These are phyloP conservation scores for Jackrogersella multiformis DNA, from an alignment of 495 filamentous ascomycete genomes.

Conservation along the genomic window DNA sequence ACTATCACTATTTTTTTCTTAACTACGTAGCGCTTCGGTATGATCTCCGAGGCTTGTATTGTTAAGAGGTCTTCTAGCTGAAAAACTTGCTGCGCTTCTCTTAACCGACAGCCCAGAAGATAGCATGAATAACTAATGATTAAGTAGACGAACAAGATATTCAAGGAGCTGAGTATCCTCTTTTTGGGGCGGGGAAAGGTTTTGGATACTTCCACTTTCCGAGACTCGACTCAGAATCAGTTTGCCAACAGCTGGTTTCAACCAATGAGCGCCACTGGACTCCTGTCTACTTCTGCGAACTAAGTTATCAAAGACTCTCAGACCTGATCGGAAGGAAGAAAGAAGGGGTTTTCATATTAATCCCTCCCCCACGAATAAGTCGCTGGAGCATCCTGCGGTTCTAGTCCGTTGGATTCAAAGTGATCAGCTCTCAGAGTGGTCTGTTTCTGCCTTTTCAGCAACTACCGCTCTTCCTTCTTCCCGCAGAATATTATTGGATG, in stretches of 20 bases:
- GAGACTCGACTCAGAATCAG: slow-evolving; percentile 51
- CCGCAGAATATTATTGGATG: slow-evolving; percentile 30
- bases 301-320: slow-evolving; percentile 44
- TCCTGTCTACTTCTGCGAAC: slow-evolving; percentile 39
- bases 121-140: slow-evolving; percentile 19
- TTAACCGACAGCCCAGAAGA: neutral
- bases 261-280: slow-evolving; percentile 40
- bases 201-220: slow-evolving; percentile 45
- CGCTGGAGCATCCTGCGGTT: slow-evolving; percentile 38
- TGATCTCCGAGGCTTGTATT: neutral
- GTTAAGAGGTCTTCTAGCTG: neutral
- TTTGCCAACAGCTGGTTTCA: slow-evolving; percentile 43
- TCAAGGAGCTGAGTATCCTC: slow-evolving; percentile 35
- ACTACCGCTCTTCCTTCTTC: slow-evolving; percentile 17
- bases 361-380: slow-evolving; percentile 37
- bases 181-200: slow-evolving; percentile 37
- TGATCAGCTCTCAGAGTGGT: slow-evolving; percentile 17
- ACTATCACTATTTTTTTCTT: slow-evolving; percentile 16
- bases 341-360: slow-evolving; percentile 48
- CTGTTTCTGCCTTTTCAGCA: slow-evolving; percentile 37
- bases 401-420: slow-evolving; percentile 35
- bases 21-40: neutral
- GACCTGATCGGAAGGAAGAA: slow-evolving; percentile 41
- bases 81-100: neutral
- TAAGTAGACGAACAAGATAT: slow-evolving; percentile 26